Base-by-base conservation (phyloP, 371 early-diverging fungal genomes). In the Synchytrium microbalum region DNA sequence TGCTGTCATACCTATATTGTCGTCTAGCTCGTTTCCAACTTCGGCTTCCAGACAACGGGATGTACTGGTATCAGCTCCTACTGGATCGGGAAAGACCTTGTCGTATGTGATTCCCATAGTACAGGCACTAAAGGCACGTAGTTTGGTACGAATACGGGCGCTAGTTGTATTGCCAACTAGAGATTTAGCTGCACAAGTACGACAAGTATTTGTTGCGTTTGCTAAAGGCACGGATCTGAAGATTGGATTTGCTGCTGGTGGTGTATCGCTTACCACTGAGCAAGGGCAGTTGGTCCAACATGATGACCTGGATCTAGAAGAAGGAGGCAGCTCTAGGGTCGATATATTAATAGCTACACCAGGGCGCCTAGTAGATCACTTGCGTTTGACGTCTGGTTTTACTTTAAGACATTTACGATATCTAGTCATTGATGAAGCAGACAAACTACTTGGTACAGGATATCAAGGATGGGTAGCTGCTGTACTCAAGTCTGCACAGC, bases 281-380 rank as follows among this genome's bases (percentile, higher is more conserved):
- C 92, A 98, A 77, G 99, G 99, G 68, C 81, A 97, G 54, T 85
- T 89, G 52, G 76, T 91, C 3, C 91, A 92, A 69, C 74, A 82
- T 25, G 99, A 99, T 76, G 96, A 96, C 74, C 81, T 81, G 0
- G 97, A 95, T 70, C 83, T 99, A 26, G 86, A 93, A 38, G 99
- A 97, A 13, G 51, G 61, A 31, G 84, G 88, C 54, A 86, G 92
- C 59, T 82, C 89, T 69, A 66, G 79, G 53, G 86, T 95, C 5
- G 99, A 99, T 72, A 83, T 99, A 0, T 87, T 99, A 46, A 92
- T 99, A 68, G 99, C 99, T n/a, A 99, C 99, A 0, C 99, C 99
- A 1, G 99, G 99, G 71, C 90, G 99, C 69, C 82, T 99, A 51
- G 97, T 99, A 72, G 99, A 99, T 79, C 94, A 96, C 71, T 76